Evolutionary conservation across 2,329 filamentous ascomycete genomes (phyloP).

Genomic region (Macroventuria anomochaeta): DNA sequence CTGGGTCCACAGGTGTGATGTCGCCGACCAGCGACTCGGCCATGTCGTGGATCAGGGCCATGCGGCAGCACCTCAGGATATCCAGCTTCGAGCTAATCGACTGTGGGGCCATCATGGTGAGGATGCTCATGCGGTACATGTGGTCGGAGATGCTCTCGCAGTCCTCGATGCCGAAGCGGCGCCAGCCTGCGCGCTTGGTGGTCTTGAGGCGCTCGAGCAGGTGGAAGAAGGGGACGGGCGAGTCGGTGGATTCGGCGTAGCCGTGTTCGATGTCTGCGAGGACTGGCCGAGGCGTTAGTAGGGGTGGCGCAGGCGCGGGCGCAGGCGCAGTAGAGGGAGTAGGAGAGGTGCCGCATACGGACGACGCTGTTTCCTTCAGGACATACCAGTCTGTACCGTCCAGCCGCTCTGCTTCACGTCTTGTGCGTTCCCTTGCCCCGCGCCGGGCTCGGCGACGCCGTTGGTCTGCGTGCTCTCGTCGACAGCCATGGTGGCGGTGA

Average conservation of each 20-base stretch:
- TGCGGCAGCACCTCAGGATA: constrained; percentile 83
- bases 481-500: constrained; percentile 27
- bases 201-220: constrained; percentile 93
- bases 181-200: constrained; percentile 95
- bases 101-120: constrained; percentile 88
- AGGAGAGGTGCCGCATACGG: constrained; percentile 43
- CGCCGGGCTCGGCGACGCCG: constrained; percentile 42
- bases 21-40: constrained; percentile 93
- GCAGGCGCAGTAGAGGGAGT: constrained; percentile 11
- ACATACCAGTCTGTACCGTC: constrained; percentile 57
- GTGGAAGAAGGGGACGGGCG: constrained; percentile 92
- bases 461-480: constrained; percentile 53
- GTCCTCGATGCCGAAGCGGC: constrained; percentile 75
- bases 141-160: constrained; percentile 96
- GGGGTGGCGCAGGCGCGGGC: neutral
- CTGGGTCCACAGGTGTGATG: constrained; percentile 89
- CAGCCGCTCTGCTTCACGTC: constrained; percentile 37
- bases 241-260: constrained; percentile 66
- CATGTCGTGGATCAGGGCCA: constrained; percentile 98
- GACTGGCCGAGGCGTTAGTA: constrained; percentile 56
- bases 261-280: constrained; percentile 67
- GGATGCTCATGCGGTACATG: constrained; percentile 99
- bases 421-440: constrained; percentile 45
- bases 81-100: constrained; percentile 75
- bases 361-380: constrained; percentile 32